Evolutionary conservation across 2,329 filamentous ascomycete species (phyloP).

Genomic region (Fonsecaea multimorphosa): DNA sequence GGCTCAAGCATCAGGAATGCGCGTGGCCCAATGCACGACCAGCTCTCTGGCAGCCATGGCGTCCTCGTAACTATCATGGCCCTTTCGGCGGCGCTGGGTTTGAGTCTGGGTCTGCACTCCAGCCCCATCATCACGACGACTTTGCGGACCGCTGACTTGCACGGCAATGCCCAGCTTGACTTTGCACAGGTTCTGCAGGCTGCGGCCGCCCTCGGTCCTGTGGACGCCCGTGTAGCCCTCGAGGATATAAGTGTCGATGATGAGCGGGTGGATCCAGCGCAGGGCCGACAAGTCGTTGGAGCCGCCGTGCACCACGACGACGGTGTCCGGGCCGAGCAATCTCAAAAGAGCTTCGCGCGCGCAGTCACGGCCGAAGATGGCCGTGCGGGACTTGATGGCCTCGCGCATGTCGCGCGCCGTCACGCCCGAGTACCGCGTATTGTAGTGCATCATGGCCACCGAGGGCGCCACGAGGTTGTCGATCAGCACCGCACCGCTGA

Average conservation of each 20-base stretch:
- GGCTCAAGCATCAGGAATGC: slow-evolving; percentile 21
- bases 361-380: slow-evolving; percentile 36
- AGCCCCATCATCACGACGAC: slow-evolving; percentile 2
- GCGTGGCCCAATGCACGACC: slow-evolving; percentile 44
- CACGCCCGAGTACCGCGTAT: slow-evolving; percentile 60
- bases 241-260: slow-evolving; percentile 55
- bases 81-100: not conserved
- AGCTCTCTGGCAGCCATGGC: slow-evolving; percentile 54
- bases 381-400: slow-evolving; percentile 40
- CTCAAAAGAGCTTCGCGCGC: slow-evolving; percentile 54
- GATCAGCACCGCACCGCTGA: slow-evolving; percentile 54
- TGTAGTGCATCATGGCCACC: slow-evolving; percentile 56
- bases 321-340: slow-evolving; percentile 55
- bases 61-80: slow-evolving; percentile 56
- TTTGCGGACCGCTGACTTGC: slow-evolving; percentile 34
- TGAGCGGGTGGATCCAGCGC: slow-evolving; percentile 55
- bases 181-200: slow-evolving; percentile 39
- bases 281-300: slow-evolving; percentile 53
- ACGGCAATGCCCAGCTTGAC: slow-evolving; percentile 38
- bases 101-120: not conserved
- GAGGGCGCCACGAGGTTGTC: slow-evolving; percentile 59
- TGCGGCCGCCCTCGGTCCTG: slow-evolving; percentile 28
- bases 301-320: slow-evolving; percentile 57
- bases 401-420: slow-evolving; percentile 48
- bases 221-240: slow-evolving; percentile 25